Conservation (phyloP, 768 basidiomycete genomes). For the Suillus subluteus region DNA sequence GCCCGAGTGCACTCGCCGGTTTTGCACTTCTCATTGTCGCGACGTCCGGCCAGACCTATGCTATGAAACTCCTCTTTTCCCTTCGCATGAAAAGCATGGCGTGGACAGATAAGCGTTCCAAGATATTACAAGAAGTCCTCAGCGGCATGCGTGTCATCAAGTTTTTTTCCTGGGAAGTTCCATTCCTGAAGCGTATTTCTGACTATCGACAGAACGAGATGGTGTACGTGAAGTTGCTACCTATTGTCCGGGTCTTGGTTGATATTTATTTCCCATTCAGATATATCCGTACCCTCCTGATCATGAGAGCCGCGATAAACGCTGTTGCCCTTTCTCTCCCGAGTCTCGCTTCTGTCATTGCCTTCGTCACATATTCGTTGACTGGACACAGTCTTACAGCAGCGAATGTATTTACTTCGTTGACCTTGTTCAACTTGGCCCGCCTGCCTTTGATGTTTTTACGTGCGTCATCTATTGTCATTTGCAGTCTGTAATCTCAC, state of each 20-base stretch:
- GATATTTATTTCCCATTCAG: constrained; percentile 31
- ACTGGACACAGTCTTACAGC: constrained; percentile 72
- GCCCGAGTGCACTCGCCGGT: constrained; percentile 58
- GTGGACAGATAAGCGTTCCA: constrained; percentile 91
- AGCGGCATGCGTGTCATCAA: constrained; percentile 93
- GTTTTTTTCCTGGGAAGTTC: constrained; percentile 86
- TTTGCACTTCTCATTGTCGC: constrained; percentile 68
- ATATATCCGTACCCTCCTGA: constrained; percentile 66
- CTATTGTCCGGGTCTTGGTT: constrained; percentile 12
- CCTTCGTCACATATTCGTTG: constrained; percentile 77
- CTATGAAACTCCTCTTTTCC: constrained; percentile 66
- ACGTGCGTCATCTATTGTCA: constrained; percentile 34
- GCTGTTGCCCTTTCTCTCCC: constrained; percentile 76
- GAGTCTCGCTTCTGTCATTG: constrained; percentile 74
- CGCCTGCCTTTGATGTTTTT: constrained; percentile 81
- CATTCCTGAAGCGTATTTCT: constrained; percentile 75
- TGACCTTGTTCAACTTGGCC: constrained; percentile 84
- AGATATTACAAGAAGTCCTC: constrained; percentile 86
- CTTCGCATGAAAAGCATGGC: constrained; percentile 75
- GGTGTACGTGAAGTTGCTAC: constrained; percentile 38
- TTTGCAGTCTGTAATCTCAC: constrained; percentile 11
- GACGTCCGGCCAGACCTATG: constrained; percentile 71
- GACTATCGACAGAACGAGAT: constrained; percentile 76
- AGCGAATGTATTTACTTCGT: constrained; percentile 78
- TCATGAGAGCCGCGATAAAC: constrained; percentile 68